Percentiles rank a stretch among this genome's conserved stretches.
Conservation (phyloP, 1,284 basidiomycete species). For the Ceraceosorus bombacis region DNA sequence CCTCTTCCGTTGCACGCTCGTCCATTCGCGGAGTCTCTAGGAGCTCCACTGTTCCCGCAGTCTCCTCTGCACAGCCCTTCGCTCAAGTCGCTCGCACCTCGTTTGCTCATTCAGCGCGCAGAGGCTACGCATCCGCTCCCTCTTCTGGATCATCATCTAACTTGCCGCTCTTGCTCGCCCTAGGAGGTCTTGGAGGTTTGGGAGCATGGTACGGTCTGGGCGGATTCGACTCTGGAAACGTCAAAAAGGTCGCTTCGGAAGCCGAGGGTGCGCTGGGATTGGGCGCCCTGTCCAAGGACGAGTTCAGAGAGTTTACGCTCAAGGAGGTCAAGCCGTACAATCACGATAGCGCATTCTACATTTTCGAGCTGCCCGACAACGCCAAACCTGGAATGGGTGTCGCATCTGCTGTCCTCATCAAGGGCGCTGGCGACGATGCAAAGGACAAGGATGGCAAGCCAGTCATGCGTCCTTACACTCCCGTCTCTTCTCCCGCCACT, state of each 20-base stretch:
- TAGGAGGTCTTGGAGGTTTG: conserved; percentile 43
- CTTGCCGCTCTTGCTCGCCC: conserved; percentile 33
- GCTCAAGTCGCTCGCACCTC: too few species aligned
- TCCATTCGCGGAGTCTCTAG: too few species aligned
- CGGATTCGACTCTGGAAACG: conserved; percentile 27
- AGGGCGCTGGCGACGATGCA: conserved; percentile 51
- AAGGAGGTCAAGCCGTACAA: conserved; percentile 81
- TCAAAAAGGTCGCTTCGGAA: conserved; percentile 9
- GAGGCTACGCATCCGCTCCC: background rate
- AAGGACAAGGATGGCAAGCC: conserved; percentile 75
- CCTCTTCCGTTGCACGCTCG: too few species aligned
- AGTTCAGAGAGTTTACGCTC: conserved; percentile 71
- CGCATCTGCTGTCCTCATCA: conserved; percentile 55
- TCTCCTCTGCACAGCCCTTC: too few species aligned
- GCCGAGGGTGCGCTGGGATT: background rate
- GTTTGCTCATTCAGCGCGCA: background rate
- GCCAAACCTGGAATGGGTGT: conserved; percentile 70
- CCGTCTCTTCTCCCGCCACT: conserved; percentile 36
- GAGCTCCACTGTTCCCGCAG: too few species aligned
- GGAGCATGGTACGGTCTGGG: conserved; percentile 41
- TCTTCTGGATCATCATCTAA: conserved; percentile 13
- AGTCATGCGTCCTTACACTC: conserved; percentile 61
- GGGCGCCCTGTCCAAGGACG: conserved; percentile 52
- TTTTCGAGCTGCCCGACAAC: conserved; percentile 76
- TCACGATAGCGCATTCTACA: conserved; percentile 73